Percentiles rank a stretch among this genome's conserved stretches.
These are phyloP conservation scores for Ceratobasidium sp. DNA, from an alignment of 1,284 basidiomycete genomes.

Conservation along the genomic window DNA sequence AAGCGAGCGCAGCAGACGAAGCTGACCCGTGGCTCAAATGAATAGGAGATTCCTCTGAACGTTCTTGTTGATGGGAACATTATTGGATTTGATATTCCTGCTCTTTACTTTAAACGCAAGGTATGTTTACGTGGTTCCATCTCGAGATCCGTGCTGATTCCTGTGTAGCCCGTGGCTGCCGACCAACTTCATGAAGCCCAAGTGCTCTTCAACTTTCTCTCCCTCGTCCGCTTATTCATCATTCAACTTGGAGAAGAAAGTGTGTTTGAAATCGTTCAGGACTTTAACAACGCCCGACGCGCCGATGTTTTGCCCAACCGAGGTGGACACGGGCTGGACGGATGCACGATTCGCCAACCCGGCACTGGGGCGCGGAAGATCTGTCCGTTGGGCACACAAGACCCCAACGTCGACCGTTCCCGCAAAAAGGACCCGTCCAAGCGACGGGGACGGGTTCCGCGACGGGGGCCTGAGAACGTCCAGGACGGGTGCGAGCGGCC, in stretches of 20 bases:
- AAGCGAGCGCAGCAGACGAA: not conserved
- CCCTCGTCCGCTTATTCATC: slow-evolving; percentile 7
- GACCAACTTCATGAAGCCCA: slow-evolving; percentile 18
- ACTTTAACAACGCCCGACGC: slow-evolving; percentile 3
- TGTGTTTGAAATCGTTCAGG: slow-evolving; percentile 9
- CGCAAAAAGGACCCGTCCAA: too few species aligned
- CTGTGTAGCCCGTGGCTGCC: not conserved
- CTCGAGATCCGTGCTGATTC: not conserved
- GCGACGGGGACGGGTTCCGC: too few species aligned
- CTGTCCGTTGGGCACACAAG: not conserved
- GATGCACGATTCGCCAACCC: not conserved
- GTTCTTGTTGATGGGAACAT: slow-evolving; percentile 20
- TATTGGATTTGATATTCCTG: slow-evolving; percentile 7
- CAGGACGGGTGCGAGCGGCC: too few species aligned
- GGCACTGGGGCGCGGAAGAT: not conserved
- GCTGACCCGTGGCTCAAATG: not conserved
- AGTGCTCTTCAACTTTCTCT: slow-evolving; percentile 24
- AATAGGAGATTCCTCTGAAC: slow-evolving; percentile 14
- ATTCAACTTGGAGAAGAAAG: not conserved
- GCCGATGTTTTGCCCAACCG: not conserved
- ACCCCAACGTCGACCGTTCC: not conserved
- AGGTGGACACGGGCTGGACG: not conserved
- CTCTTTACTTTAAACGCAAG: slow-evolving; percentile 21
- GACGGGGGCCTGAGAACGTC: too few species aligned
- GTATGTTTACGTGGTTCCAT: not conserved